Evolutionary conservation across 768 basidiomycete genomes (phyloP).

Genomic region (Russula earlei): DNA sequence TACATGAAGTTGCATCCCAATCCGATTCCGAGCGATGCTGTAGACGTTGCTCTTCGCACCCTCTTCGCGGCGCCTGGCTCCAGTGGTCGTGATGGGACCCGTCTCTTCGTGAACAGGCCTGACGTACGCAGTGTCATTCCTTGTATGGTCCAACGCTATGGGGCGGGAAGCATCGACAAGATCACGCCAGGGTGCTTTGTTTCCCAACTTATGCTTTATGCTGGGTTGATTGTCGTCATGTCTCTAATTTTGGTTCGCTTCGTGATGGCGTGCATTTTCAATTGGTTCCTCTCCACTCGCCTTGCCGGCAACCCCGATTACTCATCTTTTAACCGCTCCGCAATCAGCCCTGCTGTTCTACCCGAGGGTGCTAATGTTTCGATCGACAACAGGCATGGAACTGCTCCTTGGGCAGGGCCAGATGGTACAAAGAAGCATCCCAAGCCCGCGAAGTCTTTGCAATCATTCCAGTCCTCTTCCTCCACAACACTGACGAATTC

Average conservation of each 20-base stretch:
- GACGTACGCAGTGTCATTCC: slow-evolving; percentile 59
- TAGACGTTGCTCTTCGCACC: slow-evolving; percentile 78
- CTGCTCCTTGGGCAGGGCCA: slow-evolving; percentile 84
- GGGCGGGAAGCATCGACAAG: slow-evolving; percentile 94
- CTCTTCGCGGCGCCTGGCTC: slow-evolving; percentile 42
- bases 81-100: slow-evolving; percentile 83
- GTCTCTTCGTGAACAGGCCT: slow-evolving; percentile 67
- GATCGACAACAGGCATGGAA: slow-evolving; percentile 84
- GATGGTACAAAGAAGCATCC: slow-evolving; percentile 41
- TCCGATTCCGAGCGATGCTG: slow-evolving; percentile 58
- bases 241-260: slow-evolving; percentile 87
- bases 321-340: slow-evolving; percentile 66
- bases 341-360: slow-evolving; percentile 91
- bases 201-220: slow-evolving; percentile 79
- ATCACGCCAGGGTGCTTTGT: slow-evolving; percentile 94
- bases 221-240: slow-evolving; percentile 85
- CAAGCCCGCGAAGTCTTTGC: slow-evolving; percentile 40
- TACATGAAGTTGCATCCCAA: slow-evolving; percentile 70
- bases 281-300: slow-evolving; percentile 84
- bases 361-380: slow-evolving; percentile 93
- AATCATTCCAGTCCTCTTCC: slow-evolving; percentile 41
- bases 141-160: slow-evolving; percentile 80
- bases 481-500: slow-evolving; percentile 46
- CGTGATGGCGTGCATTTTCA: slow-evolving; percentile 92
- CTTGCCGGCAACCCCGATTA: slow-evolving; percentile 70